These are phyloP conservation scores for Alnus glutinosa DNA, from an alignment of 306 rosid genomes.

Conservation along the genomic window DNA sequence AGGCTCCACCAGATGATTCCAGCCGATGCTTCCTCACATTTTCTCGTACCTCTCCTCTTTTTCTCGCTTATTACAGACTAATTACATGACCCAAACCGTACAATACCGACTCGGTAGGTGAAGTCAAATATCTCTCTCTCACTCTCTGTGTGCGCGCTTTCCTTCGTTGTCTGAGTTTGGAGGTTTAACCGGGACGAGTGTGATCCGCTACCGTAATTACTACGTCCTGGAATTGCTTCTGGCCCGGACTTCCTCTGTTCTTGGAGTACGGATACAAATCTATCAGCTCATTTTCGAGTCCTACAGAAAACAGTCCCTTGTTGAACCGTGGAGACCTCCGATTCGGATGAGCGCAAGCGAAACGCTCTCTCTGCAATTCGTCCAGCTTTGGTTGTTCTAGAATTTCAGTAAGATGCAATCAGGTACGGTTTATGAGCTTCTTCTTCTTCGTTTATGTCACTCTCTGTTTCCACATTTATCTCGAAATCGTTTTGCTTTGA, in stretches of 20 bases:
- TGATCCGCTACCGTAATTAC: not conserved
- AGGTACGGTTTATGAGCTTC: slow-evolving; percentile 32
- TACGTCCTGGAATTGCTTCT: not conserved
- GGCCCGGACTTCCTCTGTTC: not conserved
- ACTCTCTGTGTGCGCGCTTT: not conserved
- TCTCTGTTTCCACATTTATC: not conserved
- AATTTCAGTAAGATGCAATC: slow-evolving; percentile 39
- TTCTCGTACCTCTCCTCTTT: not conserved
- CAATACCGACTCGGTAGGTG: not conserved
- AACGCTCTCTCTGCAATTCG: slow-evolving; percentile 28
- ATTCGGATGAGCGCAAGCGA: slow-evolving; percentile 18
- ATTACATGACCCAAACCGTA: not conserved
- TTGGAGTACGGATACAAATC: not conserved
- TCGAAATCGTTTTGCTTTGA: not conserved
- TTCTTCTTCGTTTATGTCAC: not conserved
- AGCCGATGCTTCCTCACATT: not conserved
- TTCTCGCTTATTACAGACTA: too few species aligned
- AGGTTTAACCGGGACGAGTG: not conserved
- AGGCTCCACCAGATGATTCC: not conserved
- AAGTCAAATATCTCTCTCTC: not conserved
- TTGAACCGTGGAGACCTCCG: not conserved
- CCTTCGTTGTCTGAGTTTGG: not conserved
- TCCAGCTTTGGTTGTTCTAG: slow-evolving; percentile 22
- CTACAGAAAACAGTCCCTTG: not conserved
- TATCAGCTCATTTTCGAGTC: not conserved